phyloP scores from a whole-genome alignment of 768 basidiomycete species.

The Podaxis pistillaris region DNA sequence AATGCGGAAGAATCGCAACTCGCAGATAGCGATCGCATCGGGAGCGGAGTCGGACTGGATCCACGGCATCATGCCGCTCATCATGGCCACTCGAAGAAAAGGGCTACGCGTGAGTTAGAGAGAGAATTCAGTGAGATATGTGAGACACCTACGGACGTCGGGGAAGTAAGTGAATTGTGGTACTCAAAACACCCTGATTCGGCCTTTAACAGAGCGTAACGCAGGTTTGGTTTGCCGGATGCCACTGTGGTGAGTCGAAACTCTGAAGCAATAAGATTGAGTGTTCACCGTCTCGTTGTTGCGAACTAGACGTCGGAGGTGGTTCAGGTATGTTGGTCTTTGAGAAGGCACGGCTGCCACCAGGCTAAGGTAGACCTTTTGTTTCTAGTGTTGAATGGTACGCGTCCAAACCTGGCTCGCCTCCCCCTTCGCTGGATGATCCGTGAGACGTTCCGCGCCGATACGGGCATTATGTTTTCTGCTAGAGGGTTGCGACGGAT shows the following conservation, averaged over 20 bases:
- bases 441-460: constrained; percentile 56
- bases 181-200: background rate
- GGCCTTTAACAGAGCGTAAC: background rate
- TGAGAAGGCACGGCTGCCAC: background rate
- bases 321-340: constrained; percentile 34
- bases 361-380: background rate
- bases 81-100: background rate
- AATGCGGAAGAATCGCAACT: constrained; percentile 23
- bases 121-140: constrained; percentile 24
- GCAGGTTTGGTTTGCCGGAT: constrained; percentile 37
- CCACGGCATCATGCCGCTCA: background rate
- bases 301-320: constrained; percentile 50
- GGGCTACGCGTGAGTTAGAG: constrained; percentile 21
- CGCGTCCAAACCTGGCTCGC: constrained; percentile 41
- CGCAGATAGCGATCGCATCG: constrained; percentile 22
- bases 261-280: background rate
- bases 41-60: constrained; percentile 1
- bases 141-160: constrained; percentile 33
- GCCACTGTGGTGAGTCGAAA: constrained; percentile 39
- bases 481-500: constrained; percentile 37
- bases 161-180: constrained; percentile 42
- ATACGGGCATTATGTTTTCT: constrained; percentile 62
- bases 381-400: constrained; percentile 35
- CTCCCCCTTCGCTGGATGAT: constrained; percentile 69
- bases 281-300: background rate